Conservation (phyloP, 441 rosid genomes). For the Populus trichocarpa region DNA sequence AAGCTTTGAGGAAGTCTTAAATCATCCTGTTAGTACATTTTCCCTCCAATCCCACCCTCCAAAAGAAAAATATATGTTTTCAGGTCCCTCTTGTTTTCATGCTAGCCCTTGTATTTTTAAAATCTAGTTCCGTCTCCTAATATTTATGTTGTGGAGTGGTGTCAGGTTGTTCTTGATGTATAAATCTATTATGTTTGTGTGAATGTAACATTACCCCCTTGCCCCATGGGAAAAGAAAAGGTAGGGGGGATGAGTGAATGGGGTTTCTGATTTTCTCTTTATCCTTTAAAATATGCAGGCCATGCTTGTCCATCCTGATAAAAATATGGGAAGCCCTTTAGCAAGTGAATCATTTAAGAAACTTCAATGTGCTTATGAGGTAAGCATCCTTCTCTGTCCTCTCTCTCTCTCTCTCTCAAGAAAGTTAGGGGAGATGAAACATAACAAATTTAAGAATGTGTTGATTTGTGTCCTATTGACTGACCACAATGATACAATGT, state of each 20-base stretch:
- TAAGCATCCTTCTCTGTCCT: conserved; percentile 18
- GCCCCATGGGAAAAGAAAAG: neutral
- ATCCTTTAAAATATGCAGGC: conserved; percentile 54
- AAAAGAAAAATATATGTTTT: no score
- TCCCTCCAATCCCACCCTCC: no score
- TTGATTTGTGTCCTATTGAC: conserved; percentile 9
- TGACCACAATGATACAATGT: conserved; percentile 18
- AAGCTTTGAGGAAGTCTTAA: neutral
- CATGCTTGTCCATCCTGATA: conserved; percentile 99
- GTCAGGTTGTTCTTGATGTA: no score
- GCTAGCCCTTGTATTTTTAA: no score
- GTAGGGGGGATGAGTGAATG: neutral
- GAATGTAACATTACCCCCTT: neutral
- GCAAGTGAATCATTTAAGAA: conserved; percentile 99
- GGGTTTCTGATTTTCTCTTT: conserved; percentile 7
- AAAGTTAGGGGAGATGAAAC: neutral
- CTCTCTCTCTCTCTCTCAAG: neutral
- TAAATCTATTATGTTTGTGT: no score
- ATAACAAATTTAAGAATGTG: neutral
- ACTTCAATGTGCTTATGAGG: conserved; percentile 98
- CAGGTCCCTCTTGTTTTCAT: no score
- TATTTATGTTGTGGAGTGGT: no score
- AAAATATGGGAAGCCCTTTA: conserved; percentile 88
- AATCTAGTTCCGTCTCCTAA: no score
- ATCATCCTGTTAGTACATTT: neutral